Conservation (phyloP, 306 rosid genomes). For the Sechiopsis laciniata region DNA sequence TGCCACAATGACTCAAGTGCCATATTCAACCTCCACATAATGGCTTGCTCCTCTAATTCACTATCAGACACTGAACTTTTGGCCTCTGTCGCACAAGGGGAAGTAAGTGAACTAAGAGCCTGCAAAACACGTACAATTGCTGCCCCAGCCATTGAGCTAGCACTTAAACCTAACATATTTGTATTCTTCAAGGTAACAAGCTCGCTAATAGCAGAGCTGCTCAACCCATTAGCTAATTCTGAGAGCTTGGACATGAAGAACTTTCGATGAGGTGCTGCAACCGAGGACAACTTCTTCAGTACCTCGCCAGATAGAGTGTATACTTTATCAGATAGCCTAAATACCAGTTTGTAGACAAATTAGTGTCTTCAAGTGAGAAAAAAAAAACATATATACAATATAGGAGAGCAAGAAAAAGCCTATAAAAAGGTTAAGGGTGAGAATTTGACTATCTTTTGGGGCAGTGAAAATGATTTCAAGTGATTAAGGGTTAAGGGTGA, state of each 20-base stretch:
- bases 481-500: not conserved
- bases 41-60: constrained; percentile 72
- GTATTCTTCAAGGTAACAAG: constrained; percentile 85
- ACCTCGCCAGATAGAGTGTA: constrained; percentile 77
- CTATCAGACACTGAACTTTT: constrained; percentile 39
- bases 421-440: not conserved
- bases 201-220: constrained; percentile 78
- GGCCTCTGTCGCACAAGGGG: constrained; percentile 39
- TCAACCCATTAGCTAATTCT: constrained; percentile 67
- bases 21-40: constrained; percentile 73
- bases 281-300: constrained; percentile 78
- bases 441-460: not conserved
- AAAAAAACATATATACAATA: not conserved
- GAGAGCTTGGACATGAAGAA: constrained; percentile 72
- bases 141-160: constrained; percentile 97
- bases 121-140: constrained; percentile 91
- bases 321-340: constrained; percentile 95
- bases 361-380: constrained; percentile 25
- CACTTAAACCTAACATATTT: constrained; percentile 89
- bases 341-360: constrained; percentile 24
- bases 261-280: constrained; percentile 65
- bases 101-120: constrained; percentile 70
- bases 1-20: constrained; percentile 95
- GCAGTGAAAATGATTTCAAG: not conserved
- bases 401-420: not conserved